These are phyloP conservation scores for Phytophthora macrochlamydospora DNA, from an alignment of 352 stramenopile species.

Conservation along the genomic window DNA sequence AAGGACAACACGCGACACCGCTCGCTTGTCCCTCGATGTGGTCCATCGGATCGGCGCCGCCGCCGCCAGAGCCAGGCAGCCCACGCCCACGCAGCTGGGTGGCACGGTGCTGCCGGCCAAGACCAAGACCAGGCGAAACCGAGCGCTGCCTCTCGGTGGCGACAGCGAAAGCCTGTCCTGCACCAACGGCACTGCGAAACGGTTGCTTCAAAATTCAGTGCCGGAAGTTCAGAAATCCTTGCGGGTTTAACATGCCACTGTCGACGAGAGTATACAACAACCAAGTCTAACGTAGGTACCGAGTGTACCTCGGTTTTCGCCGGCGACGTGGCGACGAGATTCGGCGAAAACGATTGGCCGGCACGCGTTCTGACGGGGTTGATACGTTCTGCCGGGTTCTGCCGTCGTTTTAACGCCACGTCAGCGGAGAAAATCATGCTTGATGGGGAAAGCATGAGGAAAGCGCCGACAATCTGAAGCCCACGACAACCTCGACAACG, in stretches of 20 bases:
- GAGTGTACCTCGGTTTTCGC: background rate
- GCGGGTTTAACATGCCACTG: background rate
- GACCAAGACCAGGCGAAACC: background rate
- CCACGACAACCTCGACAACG: no score
- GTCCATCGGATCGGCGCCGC: background rate
- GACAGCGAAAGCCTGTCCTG: background rate
- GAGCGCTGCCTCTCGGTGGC: background rate
- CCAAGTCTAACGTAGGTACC: conserved; percentile 1
- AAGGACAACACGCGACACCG: background rate
- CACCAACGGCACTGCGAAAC: background rate
- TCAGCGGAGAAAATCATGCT: background rate
- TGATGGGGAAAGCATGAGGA: background rate
- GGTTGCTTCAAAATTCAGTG: background rate
- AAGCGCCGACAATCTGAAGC: no score
- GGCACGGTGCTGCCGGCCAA: no score
- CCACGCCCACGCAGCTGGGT: background rate
- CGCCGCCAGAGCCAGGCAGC: background rate
- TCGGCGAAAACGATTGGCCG: background rate
- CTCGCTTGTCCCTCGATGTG: background rate
- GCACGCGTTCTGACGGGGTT: no score
- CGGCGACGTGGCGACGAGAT: background rate
- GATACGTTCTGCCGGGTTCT: no score
- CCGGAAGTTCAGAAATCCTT: background rate
- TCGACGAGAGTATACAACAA: background rate
- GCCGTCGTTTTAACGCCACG: background rate